Base-by-base conservation (phyloP, 2,329 filamentous ascomycete species). In the Neofusicoccum cordaticola region DNA sequence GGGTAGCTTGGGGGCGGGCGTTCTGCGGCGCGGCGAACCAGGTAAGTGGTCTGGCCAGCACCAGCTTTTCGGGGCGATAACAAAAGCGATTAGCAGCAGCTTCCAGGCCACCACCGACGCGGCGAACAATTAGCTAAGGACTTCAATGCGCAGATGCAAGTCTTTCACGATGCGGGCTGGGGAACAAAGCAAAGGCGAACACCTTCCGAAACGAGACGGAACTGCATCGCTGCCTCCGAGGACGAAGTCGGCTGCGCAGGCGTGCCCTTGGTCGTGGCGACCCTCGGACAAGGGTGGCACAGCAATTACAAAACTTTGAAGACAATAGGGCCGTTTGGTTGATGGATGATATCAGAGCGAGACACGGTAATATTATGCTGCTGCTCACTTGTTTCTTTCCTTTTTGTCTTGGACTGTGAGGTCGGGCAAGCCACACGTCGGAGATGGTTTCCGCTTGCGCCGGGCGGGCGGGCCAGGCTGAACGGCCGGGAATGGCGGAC, bases 291-390 rank as follows among this genome's bases (percentile, higher is more conserved):
- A 45, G 42, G 56, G 56, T 60, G 56, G 56, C 56, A 60, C 56
- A 60, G 56, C 42, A 60, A 60, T 60, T 60, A 60, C 56, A 60
- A 60, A 60, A 60, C 56, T n/a, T 60, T 37, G 56, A 60, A 60
- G 56, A 60, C 56, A 60, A 60, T 47, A 39, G 42, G 41, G 31
- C 41, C 31, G 13, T 58, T 19, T 27, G n/a, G 37, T 60, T 22
- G 27, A 19, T 27, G 41, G 56, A 60, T 60, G 56, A 60, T 60
- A 60, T 60, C 56, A 47, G 41, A 37, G 41, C 56, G 31, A 60
- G 56, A 60, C 56, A 60, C 4, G 41, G 56, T 6, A 45, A 60
- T 60, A 48, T 60, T 39, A 60, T 60, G 41, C 17, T 47, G 56
- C 56, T 37, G 41, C 53, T 31, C 41, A 53, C 50, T 37, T 39